Conservation (phyloP, 139 green algal species). For the Zygnema circumcarinatum region DNA sequence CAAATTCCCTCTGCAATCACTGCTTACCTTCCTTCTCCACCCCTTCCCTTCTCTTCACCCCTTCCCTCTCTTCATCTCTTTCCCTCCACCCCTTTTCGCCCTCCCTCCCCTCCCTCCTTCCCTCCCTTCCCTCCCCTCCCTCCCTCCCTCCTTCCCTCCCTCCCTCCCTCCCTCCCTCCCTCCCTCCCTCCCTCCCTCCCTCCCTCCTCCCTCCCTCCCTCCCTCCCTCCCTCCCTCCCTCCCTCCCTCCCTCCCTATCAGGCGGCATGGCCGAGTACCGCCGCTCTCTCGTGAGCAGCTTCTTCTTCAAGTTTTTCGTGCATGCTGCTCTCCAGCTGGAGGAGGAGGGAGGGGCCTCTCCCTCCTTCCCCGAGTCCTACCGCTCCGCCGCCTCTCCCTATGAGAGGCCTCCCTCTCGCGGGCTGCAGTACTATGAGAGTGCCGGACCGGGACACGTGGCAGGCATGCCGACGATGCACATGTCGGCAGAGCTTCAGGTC, state of each 20-base stretch:
- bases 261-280: constrained; percentile 92
- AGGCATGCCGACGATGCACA: constrained; percentile 81
- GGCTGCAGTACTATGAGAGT: constrained; percentile 84
- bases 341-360: background rate
- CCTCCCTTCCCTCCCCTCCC: too few species aligned
- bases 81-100: too few species aligned
- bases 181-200: too few species aligned
- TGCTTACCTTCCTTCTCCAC: too few species aligned
- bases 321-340: constrained; percentile 25
- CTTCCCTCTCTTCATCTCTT: too few species aligned
- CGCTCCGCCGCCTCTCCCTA: constrained; percentile 48
- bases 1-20: too few species aligned
- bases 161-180: too few species aligned
- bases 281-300: constrained; percentile 81
- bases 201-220: too few species aligned
- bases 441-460: constrained; percentile 68
- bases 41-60: too few species aligned
- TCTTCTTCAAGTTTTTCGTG: constrained; percentile 95
- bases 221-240: too few species aligned
- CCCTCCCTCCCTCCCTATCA: constrained; percentile 63
- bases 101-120: too few species aligned
- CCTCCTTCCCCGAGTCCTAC: constrained; percentile 16
- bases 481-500: constrained; percentile 88
- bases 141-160: too few species aligned
- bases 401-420: constrained; percentile 69